Evolutionary conservation across 1,139 yeast genomes (phyloP), one percentile per base, ranked within the genome.

Genomic region (Blastobotrys proliferans): DNA sequence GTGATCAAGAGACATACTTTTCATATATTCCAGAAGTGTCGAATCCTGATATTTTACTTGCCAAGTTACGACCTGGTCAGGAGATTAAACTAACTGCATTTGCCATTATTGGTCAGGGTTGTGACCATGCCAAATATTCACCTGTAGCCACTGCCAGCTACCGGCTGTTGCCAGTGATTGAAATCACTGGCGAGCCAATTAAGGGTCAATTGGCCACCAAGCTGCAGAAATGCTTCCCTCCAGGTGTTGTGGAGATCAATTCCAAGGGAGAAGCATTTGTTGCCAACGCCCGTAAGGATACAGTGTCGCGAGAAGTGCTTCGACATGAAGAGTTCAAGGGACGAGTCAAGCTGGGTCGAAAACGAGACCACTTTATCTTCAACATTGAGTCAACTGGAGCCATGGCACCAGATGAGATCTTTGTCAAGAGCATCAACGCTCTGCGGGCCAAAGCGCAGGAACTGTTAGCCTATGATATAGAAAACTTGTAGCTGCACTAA

Each of bases 121-220:
- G 87, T 26, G 98, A 92, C 62, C 98, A 92, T 64, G 97, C 98
- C 51, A 92, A 92, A 66, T 92, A 86, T 63, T 87, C 97, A 6
- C 98, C 98, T 3, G 98, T 92, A 9, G 78, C 95, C 21, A 92
- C 98, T 21, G 97, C 98, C 2, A 84, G 96, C n/a, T 92, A 92
- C 69, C 77, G 98, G 67, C 73, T 92, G 58, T 69, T 94, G 71
- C 98, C 98, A n/a, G 82, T 79, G 17, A 92, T 92, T 60, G 81
- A 85, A 51, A 86, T 92, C 41, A 63, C 70, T 40, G 63, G 62
- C 11, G 67, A 78, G 51, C 88, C 94, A 37, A 85, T 92, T 50
- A 70, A 67, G 1, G 97, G 97, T 3, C 79, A 75, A 4, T 75
- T 77, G 45, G 97, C 97, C 3, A 62, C 68, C 47, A 83, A 78